Evolutionary conservation across 202 grass and related monocot species (phyloP), one percentile per base, ranked within the genome.

Genomic region (Setaria viridis): DNA sequence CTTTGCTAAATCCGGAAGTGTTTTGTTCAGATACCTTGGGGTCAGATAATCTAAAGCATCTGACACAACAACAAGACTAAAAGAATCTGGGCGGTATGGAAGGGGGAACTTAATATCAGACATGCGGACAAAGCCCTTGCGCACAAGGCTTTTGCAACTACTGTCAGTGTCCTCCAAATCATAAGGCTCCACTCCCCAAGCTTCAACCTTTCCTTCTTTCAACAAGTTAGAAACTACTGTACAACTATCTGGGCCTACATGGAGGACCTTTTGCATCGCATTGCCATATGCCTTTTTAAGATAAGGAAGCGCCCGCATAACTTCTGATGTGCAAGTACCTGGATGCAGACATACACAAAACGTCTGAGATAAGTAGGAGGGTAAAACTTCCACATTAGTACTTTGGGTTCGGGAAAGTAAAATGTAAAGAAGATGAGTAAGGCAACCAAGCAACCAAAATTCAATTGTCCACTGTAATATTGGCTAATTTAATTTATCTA

Each of bases 121-220:
- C 83, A 91, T 71, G 74, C 97, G 94, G 34, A 99, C 92, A 87
- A 96, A 99, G 46, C 94, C 92, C 82, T 96, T 99, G 85, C 97
- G 94, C 82, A 99, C 94, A 74, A 99, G 97, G 55, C 86, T 99
- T 83, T 93, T 99, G 92, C 97, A 99, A 63, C 82, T 86, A 89
- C 90, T 91, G 53, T 99, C 97, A 74, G 77, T 79, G 88, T 99
- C 97, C 63, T 99, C 97, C 81, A 97, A 88, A 88, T 99, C 97
- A 90, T 96, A 99, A 71, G 97, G 97, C 73, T 99, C 97, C 77
- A 99, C 80, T 35, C 94, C 97, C 94, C 94, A 99, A 58, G 94
- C 88, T 89, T 99, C 93, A 62, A 87, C 82, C 78, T 93, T 95
- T 85, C 77, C 72, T 91, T 99, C 97, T 82, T 99, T 96, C 77